Conservation (phyloP, 345 rosid genomes). For the Passiflora organensis region DNA sequence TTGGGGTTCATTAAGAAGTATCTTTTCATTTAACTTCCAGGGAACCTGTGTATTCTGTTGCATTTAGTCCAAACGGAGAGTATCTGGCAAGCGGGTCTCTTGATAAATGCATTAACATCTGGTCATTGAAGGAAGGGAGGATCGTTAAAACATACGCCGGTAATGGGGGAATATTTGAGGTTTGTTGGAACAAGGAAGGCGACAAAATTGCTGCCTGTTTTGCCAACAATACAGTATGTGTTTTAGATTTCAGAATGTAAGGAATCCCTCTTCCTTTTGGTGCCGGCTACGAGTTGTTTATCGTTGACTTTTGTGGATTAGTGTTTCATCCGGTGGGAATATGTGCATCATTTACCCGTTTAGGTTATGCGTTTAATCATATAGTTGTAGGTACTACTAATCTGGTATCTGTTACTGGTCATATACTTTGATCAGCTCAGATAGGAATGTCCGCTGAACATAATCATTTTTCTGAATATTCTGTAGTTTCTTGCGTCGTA, state of each 20-base stretch:
- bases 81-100: slow-evolving; percentile 91
- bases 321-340: neutral
- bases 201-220: slow-evolving; percentile 94
- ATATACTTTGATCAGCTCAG: too few relatives aligned
- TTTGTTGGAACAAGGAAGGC: slow-evolving; percentile 97
- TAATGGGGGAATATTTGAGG: slow-evolving; percentile 87
- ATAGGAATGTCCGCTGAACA: too few relatives aligned
- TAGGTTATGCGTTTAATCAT: neutral
- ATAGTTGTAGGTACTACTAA: slow-evolving; percentile 3
- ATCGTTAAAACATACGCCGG: slow-evolving; percentile 87
- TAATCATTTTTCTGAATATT: too few relatives aligned
- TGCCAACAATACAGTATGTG: slow-evolving; percentile 79
- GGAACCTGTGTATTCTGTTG: slow-evolving; percentile 90
- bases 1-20: slow-evolving; percentile 6
- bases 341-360: neutral
- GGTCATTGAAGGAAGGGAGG: slow-evolving; percentile 93
- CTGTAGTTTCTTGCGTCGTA: too few relatives aligned
- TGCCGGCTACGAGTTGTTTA: too few relatives aligned
- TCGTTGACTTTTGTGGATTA: too few relatives aligned
- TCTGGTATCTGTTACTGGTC: slow-evolving; percentile 1
- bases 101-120: slow-evolving; percentile 78
- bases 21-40: slow-evolving; percentile 28
- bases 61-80: slow-evolving; percentile 98
- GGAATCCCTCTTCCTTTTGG: too few relatives aligned
- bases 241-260: slow-evolving; percentile 87